Base-by-base conservation (phyloP, 1,284 basidiomycete genomes). In the Fomes fomentarius region DNA sequence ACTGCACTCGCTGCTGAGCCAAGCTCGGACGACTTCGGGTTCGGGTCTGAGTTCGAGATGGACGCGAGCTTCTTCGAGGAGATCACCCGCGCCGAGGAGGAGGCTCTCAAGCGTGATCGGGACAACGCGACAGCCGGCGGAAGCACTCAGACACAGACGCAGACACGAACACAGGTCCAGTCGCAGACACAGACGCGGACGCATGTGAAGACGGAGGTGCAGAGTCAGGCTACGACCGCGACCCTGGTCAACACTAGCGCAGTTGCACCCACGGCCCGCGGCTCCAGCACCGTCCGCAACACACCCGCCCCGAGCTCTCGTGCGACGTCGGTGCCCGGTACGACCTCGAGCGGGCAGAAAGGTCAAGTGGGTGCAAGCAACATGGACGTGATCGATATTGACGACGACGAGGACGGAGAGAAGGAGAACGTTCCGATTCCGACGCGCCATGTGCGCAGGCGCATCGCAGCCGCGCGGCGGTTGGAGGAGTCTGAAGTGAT, bases 341-440 rank as follows among this genome's bases (percentile, higher is more conserved):
- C 50, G n/a, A 48, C 51, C 19, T 48, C 53, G 40, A 51, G 26
- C 15, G 35, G 26, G 21, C 44, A 33, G 46, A 52, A 47, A 35
- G 35, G 46, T 9, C 17, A 24, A 6, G 26, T 38, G 24, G 15
- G 52, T 26, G 34, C 35, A 30, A 24, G 37, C 33, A 8, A 33
- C 25, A n/a, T 54, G 37, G 53, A 60, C 19, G 39, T 62, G 28
- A 70, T 73, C 22, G 63, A 74, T 8, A 76, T 79, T 48, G 69
- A 67, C 39, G 74, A 77, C 40, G 76, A 76, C 28, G 78, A 79
- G 4, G 76, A 76, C 26, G 78, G 80, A 12, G 81, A 86, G 62
- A 85, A 87, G 66, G 85, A 89, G 68, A 87, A 88, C 62, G 68
- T 77, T 24, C 79, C 78, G 4, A 74, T 77, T 3, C 74, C 77